Conservation (phyloP, 2,329 filamentous ascomycete genomes). For the Fusarium odoratissimum region DNA sequence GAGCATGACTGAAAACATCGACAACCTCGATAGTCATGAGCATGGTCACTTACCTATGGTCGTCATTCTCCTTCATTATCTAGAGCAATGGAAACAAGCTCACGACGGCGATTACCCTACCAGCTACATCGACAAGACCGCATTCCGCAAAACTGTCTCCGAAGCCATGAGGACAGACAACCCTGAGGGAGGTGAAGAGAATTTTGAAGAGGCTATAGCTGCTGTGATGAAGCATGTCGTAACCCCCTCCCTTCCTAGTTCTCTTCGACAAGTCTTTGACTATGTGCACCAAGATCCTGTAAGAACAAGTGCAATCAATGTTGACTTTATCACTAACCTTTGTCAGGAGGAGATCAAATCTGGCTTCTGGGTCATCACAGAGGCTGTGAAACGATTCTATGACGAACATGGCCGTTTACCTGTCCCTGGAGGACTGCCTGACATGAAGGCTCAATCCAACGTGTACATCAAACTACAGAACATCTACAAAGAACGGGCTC, state of each 20-base stretch:
- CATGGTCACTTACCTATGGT: slow-evolving; percentile 95
- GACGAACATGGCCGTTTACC: slow-evolving; percentile 78
- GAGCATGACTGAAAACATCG: slow-evolving; percentile 75
- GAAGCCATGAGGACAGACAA: slow-evolving; percentile 76
- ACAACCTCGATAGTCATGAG: slow-evolving; percentile 78
- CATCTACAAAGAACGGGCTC: slow-evolving; percentile 91
- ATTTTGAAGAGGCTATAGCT: slow-evolving; percentile 91
- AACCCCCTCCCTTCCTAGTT: slow-evolving; percentile 72
- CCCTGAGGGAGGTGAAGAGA: slow-evolving; percentile 91
- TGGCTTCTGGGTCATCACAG: slow-evolving; percentile 89
- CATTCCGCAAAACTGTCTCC: slow-evolving; percentile 79
- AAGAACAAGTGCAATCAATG: slow-evolving; percentile 49
- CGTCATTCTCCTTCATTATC: slow-evolving; percentile 82
- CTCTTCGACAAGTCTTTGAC: slow-evolving; percentile 82
- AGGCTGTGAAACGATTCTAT: slow-evolving; percentile 83
- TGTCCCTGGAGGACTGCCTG: slow-evolving; percentile 86
- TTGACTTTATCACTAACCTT: slow-evolving; percentile 5
- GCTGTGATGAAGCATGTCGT: slow-evolving; percentile 91
- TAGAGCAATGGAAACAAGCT: slow-evolving; percentile 80
- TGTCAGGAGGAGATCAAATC: slow-evolving; percentile 59
- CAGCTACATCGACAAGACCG: slow-evolving; percentile 86
- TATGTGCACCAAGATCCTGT: slow-evolving; percentile 65
- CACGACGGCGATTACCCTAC: slow-evolving; percentile 77
- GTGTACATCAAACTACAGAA: slow-evolving; percentile 93
- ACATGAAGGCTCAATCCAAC: slow-evolving; percentile 95